A percentile compares a stretch with the other conserved stretches of the same genome.
Conservation (phyloP, 2,329 filamentous ascomycete species). For the Exophiala lecanii-corni region DNA sequence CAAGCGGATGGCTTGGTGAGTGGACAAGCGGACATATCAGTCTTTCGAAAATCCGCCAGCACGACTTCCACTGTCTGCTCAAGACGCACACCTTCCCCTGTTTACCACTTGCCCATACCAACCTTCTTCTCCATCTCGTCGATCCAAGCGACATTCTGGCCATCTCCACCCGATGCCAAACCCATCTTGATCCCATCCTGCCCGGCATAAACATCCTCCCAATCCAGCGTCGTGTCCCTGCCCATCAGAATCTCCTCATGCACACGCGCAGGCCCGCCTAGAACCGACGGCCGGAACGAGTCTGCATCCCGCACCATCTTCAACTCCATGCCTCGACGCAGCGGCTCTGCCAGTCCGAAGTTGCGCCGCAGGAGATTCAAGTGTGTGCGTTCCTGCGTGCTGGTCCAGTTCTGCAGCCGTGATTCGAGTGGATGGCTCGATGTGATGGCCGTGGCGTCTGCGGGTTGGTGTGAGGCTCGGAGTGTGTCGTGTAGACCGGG, state of each 20-base stretch:
- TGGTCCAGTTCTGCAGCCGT: slow-evolving; percentile 83
- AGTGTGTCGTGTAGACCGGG: slow-evolving; percentile 92
- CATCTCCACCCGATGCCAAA: slow-evolving; percentile 18
- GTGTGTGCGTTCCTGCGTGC: slow-evolving; percentile 80
- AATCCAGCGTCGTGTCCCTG: slow-evolving; percentile 69
- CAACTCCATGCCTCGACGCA: slow-evolving; percentile 90
- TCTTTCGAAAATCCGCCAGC: too few species aligned
- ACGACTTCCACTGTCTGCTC: too few species aligned
- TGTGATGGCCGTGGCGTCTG: slow-evolving; percentile 40
- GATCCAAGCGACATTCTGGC: slow-evolving; percentile 22
- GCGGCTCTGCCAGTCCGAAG: slow-evolving; percentile 88
- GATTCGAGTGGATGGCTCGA: slow-evolving; percentile 86
- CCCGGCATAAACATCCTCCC: slow-evolving; percentile 71
- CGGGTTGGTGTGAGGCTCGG: slow-evolving; percentile 59
- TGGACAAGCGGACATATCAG: too few species aligned
- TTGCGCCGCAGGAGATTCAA: slow-evolving; percentile 83
- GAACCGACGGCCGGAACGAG: slow-evolving; percentile 66
- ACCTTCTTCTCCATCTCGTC: slow-evolving; percentile 28
- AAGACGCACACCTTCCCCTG: too few species aligned
- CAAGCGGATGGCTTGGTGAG: too few species aligned
- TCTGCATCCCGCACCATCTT: slow-evolving; percentile 76
- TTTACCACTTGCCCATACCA: slow-evolving; percentile 27
- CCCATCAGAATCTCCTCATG: slow-evolving; percentile 88
- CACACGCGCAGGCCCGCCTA: slow-evolving; percentile 54
- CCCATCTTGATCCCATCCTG: slow-evolving; percentile 24